These are phyloP conservation scores for Auriculariales sp. DNA, from an alignment of 768 basidiomycete species.

Conservation along the genomic window DNA sequence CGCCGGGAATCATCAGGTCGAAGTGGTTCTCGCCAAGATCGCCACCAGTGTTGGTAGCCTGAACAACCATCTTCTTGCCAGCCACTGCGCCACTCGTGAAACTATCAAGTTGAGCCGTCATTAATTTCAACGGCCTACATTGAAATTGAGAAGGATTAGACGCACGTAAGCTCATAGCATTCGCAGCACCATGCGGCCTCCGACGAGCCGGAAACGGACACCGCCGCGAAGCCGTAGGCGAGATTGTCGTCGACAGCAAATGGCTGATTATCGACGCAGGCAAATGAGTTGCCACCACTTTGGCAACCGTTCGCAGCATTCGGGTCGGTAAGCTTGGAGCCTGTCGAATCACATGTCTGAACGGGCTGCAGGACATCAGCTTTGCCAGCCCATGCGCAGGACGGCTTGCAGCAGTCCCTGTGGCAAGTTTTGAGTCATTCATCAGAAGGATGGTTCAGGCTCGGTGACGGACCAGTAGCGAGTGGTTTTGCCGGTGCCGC, in stretches of 20 bases:
- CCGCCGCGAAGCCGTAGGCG: conserved; percentile 10
- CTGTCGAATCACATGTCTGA: conserved; percentile 7
- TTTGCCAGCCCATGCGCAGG: conserved; percentile 9
- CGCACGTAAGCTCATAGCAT: conserved; percentile 10
- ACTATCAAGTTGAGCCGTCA: too few relatives aligned
- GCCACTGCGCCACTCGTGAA: conserved; percentile 8
- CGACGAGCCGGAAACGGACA: conserved; percentile 6
- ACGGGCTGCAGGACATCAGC: conserved; percentile 7
- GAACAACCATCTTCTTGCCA: conserved; percentile 7
- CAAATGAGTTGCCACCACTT: conserved; percentile 6
- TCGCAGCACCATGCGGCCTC: conserved; percentile 10
- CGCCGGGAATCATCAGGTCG: conserved; percentile 9
- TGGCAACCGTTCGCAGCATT: conserved; percentile 6
- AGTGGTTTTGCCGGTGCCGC: conserved; percentile 5
- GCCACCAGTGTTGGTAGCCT: conserved; percentile 10
- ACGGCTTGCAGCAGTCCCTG: conserved; percentile 11
- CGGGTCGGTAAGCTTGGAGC: conserved; percentile 1
- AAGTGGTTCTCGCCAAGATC: conserved; percentile 8
- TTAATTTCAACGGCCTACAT: too few relatives aligned
- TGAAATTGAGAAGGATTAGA: too few relatives aligned
- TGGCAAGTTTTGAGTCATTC: not conserved
- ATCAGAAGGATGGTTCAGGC: not conserved
- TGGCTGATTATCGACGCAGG: conserved; percentile 8
- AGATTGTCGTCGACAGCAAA: conserved; percentile 7
- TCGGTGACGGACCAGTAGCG: conserved; percentile 9